Percentiles rank a stretch among this genome's conserved stretches.
Conservation (phyloP, 2,329 filamentous ascomycete species). For the Simplicillium aogashimaense region DNA sequence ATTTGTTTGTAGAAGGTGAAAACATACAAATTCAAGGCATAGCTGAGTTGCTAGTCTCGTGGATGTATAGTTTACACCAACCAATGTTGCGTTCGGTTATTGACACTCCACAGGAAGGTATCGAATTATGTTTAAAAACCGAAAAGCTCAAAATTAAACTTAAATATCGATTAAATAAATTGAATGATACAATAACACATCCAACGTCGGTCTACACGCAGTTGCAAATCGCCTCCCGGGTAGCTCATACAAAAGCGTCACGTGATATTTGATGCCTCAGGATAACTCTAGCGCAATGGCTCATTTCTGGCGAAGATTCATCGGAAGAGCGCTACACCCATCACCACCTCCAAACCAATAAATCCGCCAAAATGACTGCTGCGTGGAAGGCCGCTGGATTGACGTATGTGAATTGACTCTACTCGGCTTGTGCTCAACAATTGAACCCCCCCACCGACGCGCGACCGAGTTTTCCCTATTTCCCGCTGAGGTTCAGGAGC, state of each 20-base stretch:
- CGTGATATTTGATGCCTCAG: conserved; percentile 20
- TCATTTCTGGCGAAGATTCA: conserved; percentile 25
- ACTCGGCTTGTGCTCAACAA: conserved; percentile 10
- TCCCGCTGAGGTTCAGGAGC: conserved; percentile 14
- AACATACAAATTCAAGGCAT: too few species aligned
- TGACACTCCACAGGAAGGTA: too few species aligned
- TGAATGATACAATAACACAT: too few species aligned
- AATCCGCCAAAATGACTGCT: conserved; percentile 73
- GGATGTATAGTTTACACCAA: too few species aligned
- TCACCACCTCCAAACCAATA: conserved; percentile 24
- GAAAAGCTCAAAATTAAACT: too few species aligned
- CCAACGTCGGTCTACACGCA: background rate
- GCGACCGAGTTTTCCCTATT: background rate
- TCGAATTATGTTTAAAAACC: too few species aligned
- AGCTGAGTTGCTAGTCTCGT: too few species aligned
- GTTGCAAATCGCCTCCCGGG: conserved; percentile 15
- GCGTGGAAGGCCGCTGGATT: conserved; percentile 98
- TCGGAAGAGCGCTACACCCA: conserved; percentile 16
- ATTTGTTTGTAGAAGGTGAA: too few species aligned
- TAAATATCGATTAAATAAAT: too few species aligned
- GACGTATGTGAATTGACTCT: conserved; percentile 55
- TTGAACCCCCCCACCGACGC: conserved; percentile 11
- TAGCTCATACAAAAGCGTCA: conserved; percentile 20
- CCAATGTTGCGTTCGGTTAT: too few species aligned
- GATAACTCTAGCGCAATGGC: conserved; percentile 14